Conservation (phyloP, 2,329 filamentous ascomycete species). For the Trichoderma sp. region DNA sequence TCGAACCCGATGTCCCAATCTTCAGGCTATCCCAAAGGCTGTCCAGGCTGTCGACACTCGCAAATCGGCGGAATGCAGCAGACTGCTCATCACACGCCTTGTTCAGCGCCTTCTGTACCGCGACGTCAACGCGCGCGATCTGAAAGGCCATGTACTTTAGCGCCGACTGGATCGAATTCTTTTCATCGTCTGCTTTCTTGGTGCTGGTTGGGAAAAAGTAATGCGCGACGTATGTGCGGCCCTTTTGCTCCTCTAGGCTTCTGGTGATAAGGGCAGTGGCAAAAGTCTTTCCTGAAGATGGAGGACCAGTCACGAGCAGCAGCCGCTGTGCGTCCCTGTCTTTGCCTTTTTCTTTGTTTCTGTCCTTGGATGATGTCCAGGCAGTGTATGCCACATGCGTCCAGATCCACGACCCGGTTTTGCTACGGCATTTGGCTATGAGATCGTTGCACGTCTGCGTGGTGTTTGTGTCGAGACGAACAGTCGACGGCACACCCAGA, state of each 20-base stretch:
- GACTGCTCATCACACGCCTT: neutral
- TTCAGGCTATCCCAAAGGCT: constrained; percentile 8
- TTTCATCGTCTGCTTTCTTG: neutral
- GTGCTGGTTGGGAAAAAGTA: constrained; percentile 10
- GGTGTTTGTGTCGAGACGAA: constrained; percentile 9
- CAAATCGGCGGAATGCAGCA: neutral
- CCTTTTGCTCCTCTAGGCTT: constrained; percentile 13
- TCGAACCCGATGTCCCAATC: neutral
- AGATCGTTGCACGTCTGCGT: constrained; percentile 10
- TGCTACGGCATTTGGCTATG: neutral
- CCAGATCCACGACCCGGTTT: constrained; percentile 6
- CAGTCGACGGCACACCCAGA: constrained; percentile 5
- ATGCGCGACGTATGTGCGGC: neutral
- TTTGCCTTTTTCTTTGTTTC: neutral
- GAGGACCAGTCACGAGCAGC: neutral
- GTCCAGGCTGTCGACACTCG: neutral
- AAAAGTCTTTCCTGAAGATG: constrained; percentile 1
- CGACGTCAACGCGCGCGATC: constrained; percentile 1
- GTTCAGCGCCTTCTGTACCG: neutral
- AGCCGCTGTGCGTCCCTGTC: neutral
- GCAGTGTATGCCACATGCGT: constrained; percentile 3
- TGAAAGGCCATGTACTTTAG: constrained; percentile 11
- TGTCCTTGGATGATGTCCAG: neutral
- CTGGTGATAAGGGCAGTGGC: constrained; percentile 5
- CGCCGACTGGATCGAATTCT: constrained; percentile 2